A percentile compares a stretch with the other conserved stretches of the same genome.
These are phyloP conservation scores for Gynandropsis gynandra DNA, from an alignment of 345 rosid species.

Conservation along the genomic window DNA sequence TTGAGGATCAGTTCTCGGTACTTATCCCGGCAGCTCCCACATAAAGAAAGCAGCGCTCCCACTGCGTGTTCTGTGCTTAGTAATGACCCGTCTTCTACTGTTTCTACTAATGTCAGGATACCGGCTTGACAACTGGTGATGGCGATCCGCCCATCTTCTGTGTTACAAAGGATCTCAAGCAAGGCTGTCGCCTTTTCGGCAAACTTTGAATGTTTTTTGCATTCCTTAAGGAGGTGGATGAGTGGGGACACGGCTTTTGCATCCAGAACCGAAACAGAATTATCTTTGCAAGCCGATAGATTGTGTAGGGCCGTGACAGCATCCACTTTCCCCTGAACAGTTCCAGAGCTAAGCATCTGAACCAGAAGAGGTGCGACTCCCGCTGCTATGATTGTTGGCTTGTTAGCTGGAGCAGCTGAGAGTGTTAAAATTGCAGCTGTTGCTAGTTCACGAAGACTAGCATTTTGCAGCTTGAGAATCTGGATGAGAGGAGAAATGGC, in stretches of 20 bases:
- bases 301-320: constrained; percentile 71
- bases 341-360: constrained; percentile 63
- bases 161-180: constrained; percentile 51
- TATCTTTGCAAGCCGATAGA: constrained; percentile 48
- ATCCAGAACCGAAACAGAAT: constrained; percentile 37
- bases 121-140: constrained; percentile 46
- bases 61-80: constrained; percentile 55
- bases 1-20: constrained; percentile 57
- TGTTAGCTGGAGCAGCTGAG: constrained; percentile 66
- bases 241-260: constrained; percentile 59
- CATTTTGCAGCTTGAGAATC: constrained; percentile 48
- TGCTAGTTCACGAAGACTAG: constrained; percentile 52
- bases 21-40: constrained; percentile 48
- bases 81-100: constrained; percentile 69
- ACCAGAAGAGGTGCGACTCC: constrained; percentile 61
- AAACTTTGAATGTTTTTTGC: constrained; percentile 69
- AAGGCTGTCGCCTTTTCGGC: constrained; percentile 62
- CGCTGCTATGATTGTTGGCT: constrained; percentile 45
- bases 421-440: constrained; percentile 73
- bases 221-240: constrained; percentile 58
- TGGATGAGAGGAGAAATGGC: constrained; percentile 62
- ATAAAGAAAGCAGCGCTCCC: constrained; percentile 51
- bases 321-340: constrained; percentile 70
- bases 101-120: constrained; percentile 63
- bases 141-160: constrained; percentile 61